Base-by-base conservation (phyloP, 1,284 basidiomycete genomes). In the Cryptococcus floricola region DNA sequence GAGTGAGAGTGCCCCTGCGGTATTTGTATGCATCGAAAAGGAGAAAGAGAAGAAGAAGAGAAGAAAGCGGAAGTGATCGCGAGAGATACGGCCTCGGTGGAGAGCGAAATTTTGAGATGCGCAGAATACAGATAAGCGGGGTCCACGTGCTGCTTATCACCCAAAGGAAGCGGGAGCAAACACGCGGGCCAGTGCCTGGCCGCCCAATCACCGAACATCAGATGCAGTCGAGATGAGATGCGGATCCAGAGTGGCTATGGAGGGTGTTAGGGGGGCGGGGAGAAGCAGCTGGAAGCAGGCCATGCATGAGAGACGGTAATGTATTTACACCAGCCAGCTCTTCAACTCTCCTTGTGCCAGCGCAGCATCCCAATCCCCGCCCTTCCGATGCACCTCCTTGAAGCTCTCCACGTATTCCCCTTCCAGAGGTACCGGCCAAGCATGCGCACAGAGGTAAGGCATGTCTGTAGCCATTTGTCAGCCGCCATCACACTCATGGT, bases 361-460 rank as follows among this genome's bases (percentile, higher is more conserved):
- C 3, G 74, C 69, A 13, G 58, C 61, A 37, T 78, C 74, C 80
- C 80, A 81, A 18, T 61, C 68, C 18, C 46, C 46, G 5, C 37
- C 45, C 9, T 27, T 27, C 19, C 48, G 48, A n/a, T 53, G 49
- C 23, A 71, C 62, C 51, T 74, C 75, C 55, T 77, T 70, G 74
- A 78, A 79, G 44, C 70, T 64, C 25, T 69, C 74, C 18, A 81
- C 71, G 55, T 77, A 77, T 53, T 81, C 79, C 13, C 82, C 74
- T 62, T 82, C 80, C 23, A 80, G 74, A 5, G 59, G 59, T 13
- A 60, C 59, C 2, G 59, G 59, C 59, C 55, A 55, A 19, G 56
- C 59, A 19, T 76, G 79, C 45, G 81, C 82, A 64, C 84, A 83
- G 50, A 86, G 67, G 66, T 85, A 84, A 23, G 84, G 84, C 70